These are phyloP conservation scores for Dactylorhiza incarnata DNA, from an alignment of 106 monocot species.

Conservation along the genomic window DNA sequence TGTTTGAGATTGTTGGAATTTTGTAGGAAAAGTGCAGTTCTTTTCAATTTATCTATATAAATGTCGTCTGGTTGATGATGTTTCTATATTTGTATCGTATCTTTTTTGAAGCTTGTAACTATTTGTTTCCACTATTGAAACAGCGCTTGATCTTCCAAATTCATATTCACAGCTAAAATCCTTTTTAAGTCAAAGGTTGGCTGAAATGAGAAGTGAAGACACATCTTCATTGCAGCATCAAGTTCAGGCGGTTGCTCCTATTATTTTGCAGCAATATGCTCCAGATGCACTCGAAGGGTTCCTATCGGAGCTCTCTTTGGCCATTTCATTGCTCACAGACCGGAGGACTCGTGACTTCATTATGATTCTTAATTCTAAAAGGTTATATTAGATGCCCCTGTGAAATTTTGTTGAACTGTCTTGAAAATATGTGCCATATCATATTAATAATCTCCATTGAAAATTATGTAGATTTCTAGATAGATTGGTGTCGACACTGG, in stretches of 20 bases:
- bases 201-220: slow-evolving; percentile 82
- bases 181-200: slow-evolving; percentile 73
- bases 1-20: no score
- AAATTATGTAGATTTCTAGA: slow-evolving; percentile 60
- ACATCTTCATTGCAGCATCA: slow-evolving; percentile 91
- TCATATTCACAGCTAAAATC: slow-evolving; percentile 53
- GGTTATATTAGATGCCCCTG: slow-evolving; percentile 30
- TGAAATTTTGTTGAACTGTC: neutral
- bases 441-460: neutral
- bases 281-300: slow-evolving; percentile 57
- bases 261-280: slow-evolving; percentile 75
- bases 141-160: neutral
- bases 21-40: no score
- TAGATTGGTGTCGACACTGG: slow-evolving; percentile 68
- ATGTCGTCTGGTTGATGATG: neutral
- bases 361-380: slow-evolving; percentile 96
- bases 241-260: slow-evolving; percentile 91
- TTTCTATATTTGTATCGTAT: neutral
- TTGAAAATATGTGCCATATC: neutral
- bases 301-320: slow-evolving; percentile 53
- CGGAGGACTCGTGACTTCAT: slow-evolving; percentile 88
- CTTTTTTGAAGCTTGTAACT: neutral
- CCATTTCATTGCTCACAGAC: slow-evolving; percentile 74
- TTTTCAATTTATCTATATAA: no score
- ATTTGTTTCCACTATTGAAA: neutral